Conservation (phyloP, 73 alveolate species). For the Uronychia setigera region DNA sequence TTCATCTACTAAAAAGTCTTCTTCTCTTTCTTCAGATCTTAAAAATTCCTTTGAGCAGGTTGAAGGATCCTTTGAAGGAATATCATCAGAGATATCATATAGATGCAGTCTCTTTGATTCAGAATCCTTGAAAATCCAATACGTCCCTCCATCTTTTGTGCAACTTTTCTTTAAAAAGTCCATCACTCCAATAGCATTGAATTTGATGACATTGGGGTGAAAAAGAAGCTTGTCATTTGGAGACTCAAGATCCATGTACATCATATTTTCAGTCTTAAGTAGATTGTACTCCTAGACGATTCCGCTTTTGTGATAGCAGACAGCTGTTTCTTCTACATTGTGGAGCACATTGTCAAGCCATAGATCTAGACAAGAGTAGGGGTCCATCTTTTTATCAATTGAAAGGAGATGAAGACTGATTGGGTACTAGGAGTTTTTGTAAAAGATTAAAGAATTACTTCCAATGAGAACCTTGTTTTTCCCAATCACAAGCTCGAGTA, state of each 20-base stretch:
- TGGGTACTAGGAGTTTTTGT: slow-evolving; percentile 29
- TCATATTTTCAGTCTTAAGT: slow-evolving; percentile 24
- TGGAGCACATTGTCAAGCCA: slow-evolving; percentile 59
- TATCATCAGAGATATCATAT: slow-evolving; percentile 33
- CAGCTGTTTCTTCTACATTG: slow-evolving; percentile 50
- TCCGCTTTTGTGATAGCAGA: slow-evolving; percentile 51
- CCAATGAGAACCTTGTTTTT: slow-evolving; percentile 46
- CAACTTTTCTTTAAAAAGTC: slow-evolving; percentile 23
- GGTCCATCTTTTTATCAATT: slow-evolving; percentile 28
- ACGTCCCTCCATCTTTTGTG: slow-evolving; percentile 46
- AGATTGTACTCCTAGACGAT: slow-evolving; percentile 40
- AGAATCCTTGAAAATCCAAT: slow-evolving; percentile 50
- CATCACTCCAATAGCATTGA: slow-evolving; percentile 30
- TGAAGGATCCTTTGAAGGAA: neutral
- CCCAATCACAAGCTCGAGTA: slow-evolving; percentile 30
- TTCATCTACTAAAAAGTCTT: no score
- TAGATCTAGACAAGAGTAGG: slow-evolving; percentile 37
- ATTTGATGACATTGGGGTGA: slow-evolving; percentile 31
- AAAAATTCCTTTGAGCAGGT: neutral
- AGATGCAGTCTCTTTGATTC: slow-evolving; percentile 17
- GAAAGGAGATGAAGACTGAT: slow-evolving; percentile 29
- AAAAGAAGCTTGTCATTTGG: slow-evolving; percentile 1
- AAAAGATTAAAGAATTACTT: slow-evolving; percentile 30
- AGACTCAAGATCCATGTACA: neutral
- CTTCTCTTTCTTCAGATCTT: neutral